A percentile compares a stretch with the other conserved stretches of the same genome.
Evolutionary conservation across 306 rosid genomes (phyloP).

Genomic region (Prosopis cineraria): DNA sequence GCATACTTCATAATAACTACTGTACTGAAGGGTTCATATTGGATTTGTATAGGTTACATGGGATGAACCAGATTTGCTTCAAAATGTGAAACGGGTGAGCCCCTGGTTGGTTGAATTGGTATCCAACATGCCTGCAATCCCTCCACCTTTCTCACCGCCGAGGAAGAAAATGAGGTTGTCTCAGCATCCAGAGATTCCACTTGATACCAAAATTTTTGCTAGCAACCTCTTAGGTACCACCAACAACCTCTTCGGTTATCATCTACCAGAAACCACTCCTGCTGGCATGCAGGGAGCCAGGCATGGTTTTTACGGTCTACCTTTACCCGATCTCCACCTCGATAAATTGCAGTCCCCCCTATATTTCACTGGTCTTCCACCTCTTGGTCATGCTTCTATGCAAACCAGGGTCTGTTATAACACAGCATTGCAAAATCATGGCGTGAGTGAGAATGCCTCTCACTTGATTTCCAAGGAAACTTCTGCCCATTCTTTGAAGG

Average conservation of each 20-base stretch:
- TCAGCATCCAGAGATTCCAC: conserved; percentile 65
- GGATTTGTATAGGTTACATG: conserved; percentile 73
- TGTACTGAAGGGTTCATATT: conserved; percentile 3
- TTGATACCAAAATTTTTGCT: conserved; percentile 65
- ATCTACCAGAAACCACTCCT: conserved; percentile 80
- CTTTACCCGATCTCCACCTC: conserved; percentile 74
- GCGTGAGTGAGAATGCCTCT: conserved; percentile 62
- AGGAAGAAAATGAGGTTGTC: conserved; percentile 78
- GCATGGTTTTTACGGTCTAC: conserved; percentile 86
- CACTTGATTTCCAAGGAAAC: conserved; percentile 67
- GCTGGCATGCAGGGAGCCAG: conserved; percentile 99
- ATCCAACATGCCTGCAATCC: conserved; percentile 70
- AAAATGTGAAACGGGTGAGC: conserved; percentile 85
- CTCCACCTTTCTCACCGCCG: conserved; percentile 80
- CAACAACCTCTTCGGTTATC: conserved; percentile 66
- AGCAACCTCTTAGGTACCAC: conserved; percentile 58
- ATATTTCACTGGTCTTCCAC: conserved; percentile 54
- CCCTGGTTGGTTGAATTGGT: conserved; percentile 95
- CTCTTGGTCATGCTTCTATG: conserved; percentile 50
- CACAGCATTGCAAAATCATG: conserved; percentile 51
- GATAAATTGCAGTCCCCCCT: conserved; percentile 68
- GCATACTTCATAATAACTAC: no score
- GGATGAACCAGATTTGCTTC: conserved; percentile 95
- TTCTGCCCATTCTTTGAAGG: conserved; percentile 54
- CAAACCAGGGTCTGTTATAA: conserved; percentile 46